Evolutionary conservation across 1,284 basidiomycete genomes (phyloP).

Genomic region (Ustilago lituana): DNA sequence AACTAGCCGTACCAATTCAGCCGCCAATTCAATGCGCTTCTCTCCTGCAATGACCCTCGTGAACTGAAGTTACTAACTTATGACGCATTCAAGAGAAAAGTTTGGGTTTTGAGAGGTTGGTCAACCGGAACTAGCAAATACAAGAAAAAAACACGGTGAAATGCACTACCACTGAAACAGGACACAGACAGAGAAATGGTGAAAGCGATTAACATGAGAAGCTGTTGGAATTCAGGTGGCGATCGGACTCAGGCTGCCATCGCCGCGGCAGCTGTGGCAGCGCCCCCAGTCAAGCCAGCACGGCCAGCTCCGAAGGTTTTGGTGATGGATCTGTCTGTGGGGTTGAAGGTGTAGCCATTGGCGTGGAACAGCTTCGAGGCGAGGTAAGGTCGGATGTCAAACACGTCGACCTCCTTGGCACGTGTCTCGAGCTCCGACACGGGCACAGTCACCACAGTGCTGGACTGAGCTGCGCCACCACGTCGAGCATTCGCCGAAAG

Average conservation of each 20-base stretch:
- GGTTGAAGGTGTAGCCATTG: constrained; percentile 80
- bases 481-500: constrained; percentile 62
- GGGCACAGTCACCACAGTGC: constrained; percentile 55
- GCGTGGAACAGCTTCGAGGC: constrained; percentile 83
- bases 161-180: constrained; percentile 3
- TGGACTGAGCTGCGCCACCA: constrained; percentile 15
- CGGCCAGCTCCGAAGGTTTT: constrained; percentile 56
- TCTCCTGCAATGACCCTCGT: too few relatives aligned
- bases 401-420: constrained; percentile 91
- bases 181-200: neutral
- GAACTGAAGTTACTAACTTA: too few relatives aligned
- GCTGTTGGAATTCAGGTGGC: neutral
- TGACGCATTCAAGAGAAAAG: neutral
- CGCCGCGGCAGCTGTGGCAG: constrained; percentile 16
- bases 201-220: neutral
- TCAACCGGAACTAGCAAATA: constrained; percentile 3
- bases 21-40: too few relatives aligned
- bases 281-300: constrained; percentile 14
- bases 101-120: neutral
- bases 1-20: too few relatives aligned
- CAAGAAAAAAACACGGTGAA: neutral
- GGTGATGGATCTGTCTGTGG: constrained; percentile 54
- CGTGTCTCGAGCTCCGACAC: constrained; percentile 70
- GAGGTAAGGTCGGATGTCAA: constrained; percentile 86
- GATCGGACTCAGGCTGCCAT: constrained; percentile 18